A percentile compares a stretch with the other conserved stretches of the same genome.
phyloP scores from a whole-genome alignment of 805 yeast genomes.

The Schizosaccharomyces japonicus region DNA sequence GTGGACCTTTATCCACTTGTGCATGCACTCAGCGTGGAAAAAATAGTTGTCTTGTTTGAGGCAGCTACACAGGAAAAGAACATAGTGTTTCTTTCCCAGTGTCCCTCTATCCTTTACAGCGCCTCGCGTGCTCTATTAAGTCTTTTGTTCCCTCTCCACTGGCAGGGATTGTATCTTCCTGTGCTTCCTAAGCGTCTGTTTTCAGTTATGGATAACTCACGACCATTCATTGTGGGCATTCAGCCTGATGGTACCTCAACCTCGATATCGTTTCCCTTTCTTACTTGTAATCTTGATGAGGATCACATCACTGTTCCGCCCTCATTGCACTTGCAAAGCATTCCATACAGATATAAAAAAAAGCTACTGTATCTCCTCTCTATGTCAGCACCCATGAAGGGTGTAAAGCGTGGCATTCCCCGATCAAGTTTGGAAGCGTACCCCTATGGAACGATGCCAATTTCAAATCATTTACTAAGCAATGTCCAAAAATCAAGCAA shows the following conservation, averaged over 20 bases:
- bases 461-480: too few relatives aligned
- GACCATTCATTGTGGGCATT: constrained; percentile 10
- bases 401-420: too few relatives aligned
- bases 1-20: constrained; percentile 10
- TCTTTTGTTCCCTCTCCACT: constrained; percentile 9
- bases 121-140: constrained; percentile 8
- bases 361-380: too few relatives aligned
- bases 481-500: too few relatives aligned
- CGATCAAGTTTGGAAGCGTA: too few relatives aligned
- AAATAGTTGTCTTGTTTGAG: constrained; percentile 9
- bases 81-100: constrained; percentile 8
- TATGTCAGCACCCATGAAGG: too few relatives aligned
- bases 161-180: constrained; percentile 11
- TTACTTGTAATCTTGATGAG: constrained; percentile 10
- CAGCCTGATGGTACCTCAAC: constrained; percentile 1
- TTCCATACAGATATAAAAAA: too few relatives aligned
- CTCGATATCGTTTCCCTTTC: constrained; percentile 8
- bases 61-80: constrained; percentile 10
- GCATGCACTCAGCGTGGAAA: constrained; percentile 7
- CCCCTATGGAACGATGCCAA: too few relatives aligned
- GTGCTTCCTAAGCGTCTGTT: constrained; percentile 9
- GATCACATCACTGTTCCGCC: too few relatives aligned
- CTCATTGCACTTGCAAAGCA: too few relatives aligned
- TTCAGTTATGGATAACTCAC: constrained; percentile 10
- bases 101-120: constrained; percentile 7